A percentile compares a stretch with the other conserved stretches of the same genome.
Conservation (phyloP, 129 eudicot genomes). For the Arctium minus region DNA sequence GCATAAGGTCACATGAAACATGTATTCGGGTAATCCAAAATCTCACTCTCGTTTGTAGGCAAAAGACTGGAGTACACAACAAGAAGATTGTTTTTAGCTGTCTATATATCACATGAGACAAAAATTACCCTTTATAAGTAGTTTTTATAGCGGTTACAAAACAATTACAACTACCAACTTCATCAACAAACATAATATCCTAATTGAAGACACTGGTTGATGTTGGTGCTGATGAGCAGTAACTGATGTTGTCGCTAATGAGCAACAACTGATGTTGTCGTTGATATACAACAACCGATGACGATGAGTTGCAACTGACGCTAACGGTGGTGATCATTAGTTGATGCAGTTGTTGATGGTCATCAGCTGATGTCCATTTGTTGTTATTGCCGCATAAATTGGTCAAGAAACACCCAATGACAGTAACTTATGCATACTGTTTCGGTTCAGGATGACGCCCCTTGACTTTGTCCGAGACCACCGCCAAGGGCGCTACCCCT, state of each 20-base stretch:
- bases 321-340: not conserved
- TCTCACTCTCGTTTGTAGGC: not conserved
- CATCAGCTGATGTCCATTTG: no score
- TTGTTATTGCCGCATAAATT: no score
- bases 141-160: not conserved
- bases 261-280: not conserved
- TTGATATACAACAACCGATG: not conserved
- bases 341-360: not conserved
- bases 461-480: no score
- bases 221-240: not conserved
- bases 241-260: not conserved
- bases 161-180: not conserved
- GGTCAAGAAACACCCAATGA: not conserved
- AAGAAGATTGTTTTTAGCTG: not conserved
- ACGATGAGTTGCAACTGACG: not conserved
- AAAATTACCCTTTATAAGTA: not conserved
- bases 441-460: not conserved
- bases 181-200: not conserved
- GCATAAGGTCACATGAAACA: not conserved
- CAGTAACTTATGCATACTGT: not conserved
- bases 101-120: not conserved
- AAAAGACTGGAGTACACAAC: not conserved
- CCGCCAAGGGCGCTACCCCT: no score
- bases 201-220: not conserved
- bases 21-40: not conserved